Base-by-base conservation (phyloP, 2,329 filamentous ascomycete species). In the Cercospora citrullina region DNA sequence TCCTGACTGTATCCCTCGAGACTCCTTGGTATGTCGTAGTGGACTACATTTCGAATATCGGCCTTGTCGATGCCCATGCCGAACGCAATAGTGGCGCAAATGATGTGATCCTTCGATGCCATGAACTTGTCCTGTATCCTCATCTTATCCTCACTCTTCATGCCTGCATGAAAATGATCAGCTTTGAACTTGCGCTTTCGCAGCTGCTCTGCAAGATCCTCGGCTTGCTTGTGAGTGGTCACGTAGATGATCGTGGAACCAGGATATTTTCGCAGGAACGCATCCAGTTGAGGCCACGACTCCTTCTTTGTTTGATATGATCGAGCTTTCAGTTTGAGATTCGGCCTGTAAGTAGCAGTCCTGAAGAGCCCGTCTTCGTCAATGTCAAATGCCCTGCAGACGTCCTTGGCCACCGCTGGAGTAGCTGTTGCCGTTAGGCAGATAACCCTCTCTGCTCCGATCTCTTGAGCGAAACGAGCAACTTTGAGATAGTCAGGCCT, bases 41-140 rank as follows among this genome's bases (percentile, higher is more conserved):
- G 95, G 48, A 99, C 91, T 36, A 99, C 95, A 77, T 96, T 99
- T 31, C 95, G 91, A 60, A 99, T 95, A 78, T 99, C 91, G 0
- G 94, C 87, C 79, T 99, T 99, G 82, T 99, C 95, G 72, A 99
- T 99, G 14, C 95, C 95, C 95, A 99, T 99, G 5, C 95, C 95
- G 77, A 99, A 99, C 28, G 95, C 95, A 78, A 99, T 98, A 0
- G 95, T 99, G 18, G 95, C 95, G 60, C 98, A 95, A 51, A 99
- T 96, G 31, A 99, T 91, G 72, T 96, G 91, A 74, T 90, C 87
- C 60, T 84, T 82, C 4, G 93, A 92, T 55, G 81, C 82, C 79
- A 98, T 95, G 95, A 96, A 99, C 26, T 88, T 80, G 67, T 87
- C 87, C 78, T 98, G 94, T 3, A 94, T 86, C 5, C 84, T 78